Percentiles rank a stretch among this genome's conserved stretches.
These are phyloP conservation scores for Saposhnikovia divaricata DNA, from an alignment of 129 eudicot genomes.

Conservation along the genomic window DNA sequence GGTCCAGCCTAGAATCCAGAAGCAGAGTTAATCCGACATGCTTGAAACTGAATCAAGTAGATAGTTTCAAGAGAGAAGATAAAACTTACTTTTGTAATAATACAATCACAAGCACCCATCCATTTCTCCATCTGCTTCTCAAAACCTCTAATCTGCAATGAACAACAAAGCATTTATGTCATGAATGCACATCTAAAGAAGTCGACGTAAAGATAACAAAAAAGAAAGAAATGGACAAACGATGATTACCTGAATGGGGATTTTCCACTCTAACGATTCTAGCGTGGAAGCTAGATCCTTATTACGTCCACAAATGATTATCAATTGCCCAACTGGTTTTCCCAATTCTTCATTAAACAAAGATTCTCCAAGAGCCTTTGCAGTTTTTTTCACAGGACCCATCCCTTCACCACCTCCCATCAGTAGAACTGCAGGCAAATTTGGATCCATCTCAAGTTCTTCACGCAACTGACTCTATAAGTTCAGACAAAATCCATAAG, in stretches of 20 bases:
- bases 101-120: conserved; percentile 99
- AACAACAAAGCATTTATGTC: conserved; percentile 2
- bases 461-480: conserved; percentile 63
- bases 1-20: conserved; percentile 73
- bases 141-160: conserved; percentile 66
- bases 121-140: conserved; percentile 95
- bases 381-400: conserved; percentile 96
- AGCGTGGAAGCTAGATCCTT: conserved; percentile 54
- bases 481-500: not conserved
- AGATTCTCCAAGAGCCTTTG: conserved; percentile 76
- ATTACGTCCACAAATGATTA: conserved; percentile 83
- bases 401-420: conserved; percentile 99
- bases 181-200: not conserved
- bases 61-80: not conserved
- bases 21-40: not conserved
- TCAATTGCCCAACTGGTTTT: conserved; percentile 66
- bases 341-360: conserved; percentile 44
- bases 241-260: conserved; percentile 60
- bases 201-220: not conserved
- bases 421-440: conserved; percentile 74
- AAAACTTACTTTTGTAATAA: conserved; percentile 71
- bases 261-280: conserved; percentile 71
- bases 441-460: conserved; percentile 69
- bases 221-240: not conserved
- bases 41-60: not conserved